Conservation (phyloP, 768 basidiomycete species). For the Russula compacta region DNA sequence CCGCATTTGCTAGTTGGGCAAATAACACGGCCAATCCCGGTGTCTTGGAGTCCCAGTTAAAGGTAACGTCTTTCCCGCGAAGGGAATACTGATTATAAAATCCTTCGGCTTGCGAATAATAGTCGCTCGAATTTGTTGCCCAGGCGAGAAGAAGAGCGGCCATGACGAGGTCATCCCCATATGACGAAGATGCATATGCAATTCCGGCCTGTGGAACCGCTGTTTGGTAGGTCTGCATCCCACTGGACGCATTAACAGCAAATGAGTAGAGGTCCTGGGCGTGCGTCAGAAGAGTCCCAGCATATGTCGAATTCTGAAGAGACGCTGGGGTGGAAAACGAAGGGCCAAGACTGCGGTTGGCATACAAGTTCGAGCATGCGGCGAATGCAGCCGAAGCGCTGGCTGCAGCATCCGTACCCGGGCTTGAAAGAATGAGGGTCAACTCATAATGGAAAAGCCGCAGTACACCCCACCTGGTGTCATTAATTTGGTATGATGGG, state of each 20-base stretch:
- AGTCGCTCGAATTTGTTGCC: constrained; percentile 51
- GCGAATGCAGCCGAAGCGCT: constrained; percentile 81
- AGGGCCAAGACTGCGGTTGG: constrained; percentile 45
- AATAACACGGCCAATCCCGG: constrained; percentile 71
- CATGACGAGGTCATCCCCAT: constrained; percentile 63
- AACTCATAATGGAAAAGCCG: not conserved
- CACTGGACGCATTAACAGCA: constrained; percentile 57
- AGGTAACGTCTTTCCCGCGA: constrained; percentile 42
- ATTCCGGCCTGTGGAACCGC: constrained; percentile 55
- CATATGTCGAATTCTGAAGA: constrained; percentile 65
- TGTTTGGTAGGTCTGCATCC: constrained; percentile 54
- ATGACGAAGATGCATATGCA: constrained; percentile 66
- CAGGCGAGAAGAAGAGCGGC: constrained; percentile 71
- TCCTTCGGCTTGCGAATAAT: constrained; percentile 53
- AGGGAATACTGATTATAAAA: constrained; percentile 54
- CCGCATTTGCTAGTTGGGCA: constrained; percentile 58
- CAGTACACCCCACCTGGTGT: constrained; percentile 35
- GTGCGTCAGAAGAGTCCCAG: constrained; percentile 58
- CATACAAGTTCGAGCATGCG: constrained; percentile 76
- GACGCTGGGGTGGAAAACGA: constrained; percentile 52
- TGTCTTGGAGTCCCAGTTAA: constrained; percentile 86
- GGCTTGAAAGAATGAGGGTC: constrained; percentile 28
- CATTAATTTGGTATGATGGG: constrained; percentile 70
- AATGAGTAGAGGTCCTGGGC: constrained; percentile 69
- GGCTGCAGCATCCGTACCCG: constrained; percentile 88